Evolutionary conservation across 1,284 basidiomycete genomes (phyloP).

Genomic region (Rhodotorula glutinis): DNA sequence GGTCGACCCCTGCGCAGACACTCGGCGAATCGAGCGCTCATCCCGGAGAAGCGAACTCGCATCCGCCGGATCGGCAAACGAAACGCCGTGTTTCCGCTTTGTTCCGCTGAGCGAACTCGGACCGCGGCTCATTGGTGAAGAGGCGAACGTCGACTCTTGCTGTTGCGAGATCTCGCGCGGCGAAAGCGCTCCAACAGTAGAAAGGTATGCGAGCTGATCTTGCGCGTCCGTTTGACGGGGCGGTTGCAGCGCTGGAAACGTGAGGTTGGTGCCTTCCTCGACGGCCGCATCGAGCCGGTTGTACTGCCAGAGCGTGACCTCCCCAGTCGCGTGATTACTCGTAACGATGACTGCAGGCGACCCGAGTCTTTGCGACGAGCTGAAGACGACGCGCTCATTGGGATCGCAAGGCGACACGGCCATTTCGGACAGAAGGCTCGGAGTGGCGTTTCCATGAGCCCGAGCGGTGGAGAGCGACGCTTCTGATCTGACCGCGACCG

Average conservation of each 20-base stretch:
- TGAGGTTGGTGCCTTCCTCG: neutral
- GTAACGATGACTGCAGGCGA: slow-evolving; percentile 20
- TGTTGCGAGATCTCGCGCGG: too few species aligned
- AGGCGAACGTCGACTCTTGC: neutral
- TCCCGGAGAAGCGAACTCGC: neutral
- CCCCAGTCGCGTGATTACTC: slow-evolving; percentile 2
- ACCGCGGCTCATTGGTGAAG: neutral
- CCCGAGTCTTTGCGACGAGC: neutral
- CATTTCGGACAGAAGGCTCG: neutral
- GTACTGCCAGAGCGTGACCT: slow-evolving; percentile 30
- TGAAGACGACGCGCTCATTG: slow-evolving; percentile 23
- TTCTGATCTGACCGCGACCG: slow-evolving; percentile 3
- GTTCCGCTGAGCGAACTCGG: slow-evolving; percentile 2
- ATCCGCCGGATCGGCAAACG: neutral
- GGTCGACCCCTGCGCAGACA: neutral
- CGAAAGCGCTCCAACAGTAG: too few species aligned
- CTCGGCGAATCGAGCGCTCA: neutral
- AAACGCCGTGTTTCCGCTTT: slow-evolving; percentile 10
- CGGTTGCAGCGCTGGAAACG: too few species aligned
- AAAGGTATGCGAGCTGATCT: neutral
- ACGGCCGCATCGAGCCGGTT: neutral
- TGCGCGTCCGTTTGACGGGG: too few species aligned
- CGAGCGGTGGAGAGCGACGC: neutral
- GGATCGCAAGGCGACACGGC: neutral
- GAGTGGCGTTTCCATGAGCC: too few species aligned